Percentiles rank a stretch among this genome's conserved stretches.
These are phyloP conservation scores for Nemania bipapillata DNA, from an alignment of 2,329 filamentous ascomycete species.

Conservation along the genomic window DNA sequence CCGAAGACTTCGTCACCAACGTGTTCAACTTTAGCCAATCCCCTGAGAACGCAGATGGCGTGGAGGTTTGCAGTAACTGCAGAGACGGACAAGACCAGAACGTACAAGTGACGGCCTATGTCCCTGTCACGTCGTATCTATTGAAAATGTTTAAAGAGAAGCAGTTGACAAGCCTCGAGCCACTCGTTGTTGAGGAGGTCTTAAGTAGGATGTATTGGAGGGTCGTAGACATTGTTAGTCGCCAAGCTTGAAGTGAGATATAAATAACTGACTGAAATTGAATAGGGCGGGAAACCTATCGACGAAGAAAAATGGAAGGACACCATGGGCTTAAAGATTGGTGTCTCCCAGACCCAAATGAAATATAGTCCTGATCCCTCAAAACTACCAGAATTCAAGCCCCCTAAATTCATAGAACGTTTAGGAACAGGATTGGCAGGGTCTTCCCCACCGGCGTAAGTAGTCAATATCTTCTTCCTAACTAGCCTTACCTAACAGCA, in stretches of 20 bases:
- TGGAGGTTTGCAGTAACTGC: constrained; percentile 38
- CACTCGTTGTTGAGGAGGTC: constrained; percentile 29
- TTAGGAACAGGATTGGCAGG: constrained; percentile 24
- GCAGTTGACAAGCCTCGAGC: constrained; percentile 29
- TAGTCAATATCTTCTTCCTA: neutral
- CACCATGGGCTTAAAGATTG: constrained; percentile 29
- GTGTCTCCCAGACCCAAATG: constrained; percentile 35
- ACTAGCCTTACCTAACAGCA: neutral
- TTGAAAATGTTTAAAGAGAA: constrained; percentile 35
- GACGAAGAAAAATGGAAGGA: constrained; percentile 29
- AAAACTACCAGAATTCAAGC: constrained; percentile 6
- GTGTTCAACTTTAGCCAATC: constrained; percentile 38
- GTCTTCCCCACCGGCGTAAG: constrained; percentile 4
- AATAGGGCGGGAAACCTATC: constrained; percentile 25
- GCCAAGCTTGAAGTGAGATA: neutral
- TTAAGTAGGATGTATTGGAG: constrained; percentile 37
- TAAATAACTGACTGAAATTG: constrained; percentile 11
- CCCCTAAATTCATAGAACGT: constrained; percentile 29
- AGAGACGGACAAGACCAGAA: constrained; percentile 27
- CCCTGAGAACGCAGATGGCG: constrained; percentile 29
- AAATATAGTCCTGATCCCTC: constrained; percentile 27
- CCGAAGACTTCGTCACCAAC: constrained; percentile 34
- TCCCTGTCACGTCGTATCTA: constrained; percentile 36
- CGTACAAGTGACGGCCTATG: constrained; percentile 31
- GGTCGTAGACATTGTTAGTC: constrained; percentile 31